Conservation (phyloP, 2,329 filamentous ascomycete species). For the Neonectria neomacrospora region DNA sequence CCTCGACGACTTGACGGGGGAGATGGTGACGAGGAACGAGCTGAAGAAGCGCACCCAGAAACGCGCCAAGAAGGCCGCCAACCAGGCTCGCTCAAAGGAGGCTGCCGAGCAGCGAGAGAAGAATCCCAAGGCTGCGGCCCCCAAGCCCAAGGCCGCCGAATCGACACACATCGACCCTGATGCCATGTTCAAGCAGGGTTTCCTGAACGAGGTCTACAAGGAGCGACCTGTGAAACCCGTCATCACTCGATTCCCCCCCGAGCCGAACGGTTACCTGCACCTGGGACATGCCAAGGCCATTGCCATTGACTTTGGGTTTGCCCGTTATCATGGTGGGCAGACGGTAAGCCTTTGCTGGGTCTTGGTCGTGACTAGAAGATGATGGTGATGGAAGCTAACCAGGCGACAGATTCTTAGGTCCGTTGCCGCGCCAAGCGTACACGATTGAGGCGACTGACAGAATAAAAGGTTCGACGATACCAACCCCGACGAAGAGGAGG, state of each 20-base stretch:
- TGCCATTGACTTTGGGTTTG: conserved; percentile 95
- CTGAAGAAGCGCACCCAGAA: conserved; percentile 71
- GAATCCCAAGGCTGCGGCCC: conserved; percentile 42
- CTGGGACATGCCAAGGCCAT: conserved; percentile 97
- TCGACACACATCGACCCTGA: conserved; percentile 62
- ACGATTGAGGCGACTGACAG: conserved; percentile 24
- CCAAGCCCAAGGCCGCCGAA: conserved; percentile 61
- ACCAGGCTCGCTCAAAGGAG: conserved; percentile 60
- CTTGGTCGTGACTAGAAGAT: not conserved
- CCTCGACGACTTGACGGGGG: conserved; percentile 72
- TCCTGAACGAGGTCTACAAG: conserved; percentile 77
- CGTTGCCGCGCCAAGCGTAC: conserved; percentile 2
- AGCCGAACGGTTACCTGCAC: conserved; percentile 94
- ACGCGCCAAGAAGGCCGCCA: conserved; percentile 66
- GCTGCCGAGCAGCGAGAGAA: conserved; percentile 47
- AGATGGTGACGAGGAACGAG: conserved; percentile 73
- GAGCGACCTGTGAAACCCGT: conserved; percentile 71
- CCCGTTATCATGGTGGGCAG: conserved; percentile 81
- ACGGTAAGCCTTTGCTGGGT: conserved; percentile 41
- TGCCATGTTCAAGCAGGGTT: conserved; percentile 83
- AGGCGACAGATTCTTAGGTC: conserved; percentile 46
- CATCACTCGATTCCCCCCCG: conserved; percentile 81
- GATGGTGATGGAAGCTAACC: conserved; percentile 25
- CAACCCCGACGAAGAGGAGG: conserved; percentile 92
- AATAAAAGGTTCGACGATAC: conserved; percentile 86